Base-by-base conservation (phyloP, 176 grass and related monocot genomes). In the Carex littledalei region DNA sequence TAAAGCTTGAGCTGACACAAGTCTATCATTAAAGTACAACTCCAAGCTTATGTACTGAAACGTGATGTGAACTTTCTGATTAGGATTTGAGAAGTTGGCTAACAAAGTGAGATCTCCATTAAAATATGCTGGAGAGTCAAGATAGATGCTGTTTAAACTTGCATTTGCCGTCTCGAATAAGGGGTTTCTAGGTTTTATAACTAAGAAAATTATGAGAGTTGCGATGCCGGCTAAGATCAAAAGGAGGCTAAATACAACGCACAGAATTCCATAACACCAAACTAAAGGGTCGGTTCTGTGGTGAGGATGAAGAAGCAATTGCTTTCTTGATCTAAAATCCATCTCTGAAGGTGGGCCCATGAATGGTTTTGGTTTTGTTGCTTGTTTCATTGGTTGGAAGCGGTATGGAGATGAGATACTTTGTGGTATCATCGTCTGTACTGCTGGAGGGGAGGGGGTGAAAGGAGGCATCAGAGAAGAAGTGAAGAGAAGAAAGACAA, bases 51-150 rank as follows among this genome's bases (percentile, higher is more conserved):
- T 78, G 1, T 92, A 92, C 67, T 87, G 84, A 86, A 92, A 95
- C 56, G 67, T 65, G 62, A 99, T 13, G 74, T 90, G 63, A 10
- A 99, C 94, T 87, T 86, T 90, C 72, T 63, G 90, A 83, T 99
- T 99, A 5, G 96, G 91, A 77, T 99, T 99, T 90, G 96, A 89
- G 81, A 99, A 84, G 88, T 99, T 99, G 77, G 62, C 90, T 15
- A 89, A 89, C 34, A 99, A 54, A 55, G 82, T 90, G 87, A 95
- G 84, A 83, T 95, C 93, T 67, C 91, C 88, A 20, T 94, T 99
- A 78, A 90, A 84, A 83, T 94, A 95, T 43, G 96, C 54, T 0
- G 91, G 83, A 0, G 87, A 84, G 58, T 89, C 85, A 85, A 99
- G 17, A 71, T 99, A 99, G 68, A 94, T 63, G 85, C 85, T 89